Percentiles rank a stretch among this genome's conserved stretches.
Conservation (phyloP, 2,329 filamentous ascomycete genomes). For the Cladosporium oxysporum region DNA sequence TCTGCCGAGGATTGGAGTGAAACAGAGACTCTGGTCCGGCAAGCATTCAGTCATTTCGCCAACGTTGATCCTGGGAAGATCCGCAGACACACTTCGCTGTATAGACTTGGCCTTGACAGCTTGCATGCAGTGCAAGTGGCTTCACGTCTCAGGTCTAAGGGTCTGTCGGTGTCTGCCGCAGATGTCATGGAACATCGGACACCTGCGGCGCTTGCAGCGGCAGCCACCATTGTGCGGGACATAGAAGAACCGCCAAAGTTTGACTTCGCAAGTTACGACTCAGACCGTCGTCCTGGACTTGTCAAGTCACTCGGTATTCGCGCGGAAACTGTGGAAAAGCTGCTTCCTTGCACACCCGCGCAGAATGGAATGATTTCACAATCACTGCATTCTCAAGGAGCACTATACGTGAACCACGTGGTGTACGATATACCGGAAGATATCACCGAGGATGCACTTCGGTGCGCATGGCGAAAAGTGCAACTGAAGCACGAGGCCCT, state of each 20-base stretch:
- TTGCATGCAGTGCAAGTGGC: conserved; percentile 83
- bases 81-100: conserved; percentile 68
- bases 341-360: conserved; percentile 76
- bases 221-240: not conserved
- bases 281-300: conserved; percentile 41
- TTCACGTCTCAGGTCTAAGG: conserved; percentile 61
- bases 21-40: conserved; percentile 56
- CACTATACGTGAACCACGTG: conserved; percentile 75
- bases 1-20: conserved; percentile 50
- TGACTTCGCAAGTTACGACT: conserved; percentile 56
- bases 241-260: conserved; percentile 33
- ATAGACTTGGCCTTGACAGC: conserved; percentile 86
- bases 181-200: conserved; percentile 67
- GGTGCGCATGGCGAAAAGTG: conserved; percentile 61
- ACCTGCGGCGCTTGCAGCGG: conserved; percentile 27
- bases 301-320: conserved; percentile 23
- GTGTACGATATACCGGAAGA: conserved; percentile 52
- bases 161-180: conserved; percentile 62
- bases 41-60: conserved; percentile 61
- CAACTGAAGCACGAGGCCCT: conserved; percentile 67
- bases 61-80: conserved; percentile 55
- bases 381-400: conserved; percentile 66
- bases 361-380: conserved; percentile 79
- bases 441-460: conserved; percentile 47
- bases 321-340: conserved; percentile 47